A percentile compares a stretch with the other conserved stretches of the same genome.
phyloP scores from a whole-genome alignment of 768 basidiomycete genomes.

The Hygrocybe coccinea region DNA sequence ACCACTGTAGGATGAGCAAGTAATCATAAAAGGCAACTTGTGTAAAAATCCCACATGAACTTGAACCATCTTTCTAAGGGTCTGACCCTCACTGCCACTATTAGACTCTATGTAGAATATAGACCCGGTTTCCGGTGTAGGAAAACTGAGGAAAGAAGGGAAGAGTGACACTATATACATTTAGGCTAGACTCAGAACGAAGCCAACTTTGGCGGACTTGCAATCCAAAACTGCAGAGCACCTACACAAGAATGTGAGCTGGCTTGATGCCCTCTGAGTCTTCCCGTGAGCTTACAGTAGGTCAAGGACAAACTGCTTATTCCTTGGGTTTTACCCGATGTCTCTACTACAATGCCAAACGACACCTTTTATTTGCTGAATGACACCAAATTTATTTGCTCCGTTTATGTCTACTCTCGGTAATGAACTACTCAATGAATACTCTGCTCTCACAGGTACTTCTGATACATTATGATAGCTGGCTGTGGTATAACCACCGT shows the following conservation, averaged over 20 bases:
- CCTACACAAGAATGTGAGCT: constrained; percentile 25
- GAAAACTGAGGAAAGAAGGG: too few relatives aligned
- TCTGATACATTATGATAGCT: constrained; percentile 28
- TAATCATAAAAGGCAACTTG: too few relatives aligned
- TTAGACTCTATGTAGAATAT: too few relatives aligned
- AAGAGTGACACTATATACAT: too few relatives aligned
- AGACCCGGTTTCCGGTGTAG: too few relatives aligned
- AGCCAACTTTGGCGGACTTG: constrained; percentile 22
- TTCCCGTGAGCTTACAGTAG: not conserved
- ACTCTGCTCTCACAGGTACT: constrained; percentile 26
- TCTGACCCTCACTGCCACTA: too few relatives aligned
- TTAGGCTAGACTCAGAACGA: too few relatives aligned
- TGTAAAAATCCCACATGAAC: too few relatives aligned
- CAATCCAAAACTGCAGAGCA: constrained; percentile 17
- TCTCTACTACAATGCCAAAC: constrained; percentile 41
- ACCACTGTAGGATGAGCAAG: too few relatives aligned
- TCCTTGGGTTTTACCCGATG: constrained; percentile 40
- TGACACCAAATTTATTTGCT: constrained; percentile 32
- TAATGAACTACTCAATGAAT: constrained; percentile 21
- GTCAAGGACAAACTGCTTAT: constrained; percentile 25
- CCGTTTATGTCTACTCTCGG: constrained; percentile 43
- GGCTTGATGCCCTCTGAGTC: not conserved
- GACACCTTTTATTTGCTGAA: too few relatives aligned
- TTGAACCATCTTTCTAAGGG: too few relatives aligned
- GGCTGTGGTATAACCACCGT: constrained; percentile 42